Evolutionary conservation across 2,329 filamentous ascomycete species (phyloP).

Genomic region (Xylaria sp.): DNA sequence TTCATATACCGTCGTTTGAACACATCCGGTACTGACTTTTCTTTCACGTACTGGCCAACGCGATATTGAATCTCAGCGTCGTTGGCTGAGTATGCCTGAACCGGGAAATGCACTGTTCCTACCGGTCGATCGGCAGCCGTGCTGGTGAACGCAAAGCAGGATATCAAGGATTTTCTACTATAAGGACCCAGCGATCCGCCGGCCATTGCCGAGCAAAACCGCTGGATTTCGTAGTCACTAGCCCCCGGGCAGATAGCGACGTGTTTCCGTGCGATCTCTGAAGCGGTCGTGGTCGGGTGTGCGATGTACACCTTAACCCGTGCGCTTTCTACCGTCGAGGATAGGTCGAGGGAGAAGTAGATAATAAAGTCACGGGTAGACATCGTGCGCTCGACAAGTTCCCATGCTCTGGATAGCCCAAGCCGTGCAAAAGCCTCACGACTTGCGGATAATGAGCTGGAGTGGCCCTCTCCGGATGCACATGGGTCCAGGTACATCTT

Average conservation of each 20-base stretch:
- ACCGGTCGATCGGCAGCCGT: constrained; percentile 15
- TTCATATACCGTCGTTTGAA: constrained; percentile 29
- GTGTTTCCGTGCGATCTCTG: constrained; percentile 31
- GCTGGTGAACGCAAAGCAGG: constrained; percentile 38
- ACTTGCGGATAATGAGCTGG: not conserved
- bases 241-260: constrained; percentile 29
- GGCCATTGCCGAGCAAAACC: constrained; percentile 34
- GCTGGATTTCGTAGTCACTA: constrained; percentile 36
- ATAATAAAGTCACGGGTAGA: no score
- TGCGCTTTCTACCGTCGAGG: no score
- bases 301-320: not conserved
- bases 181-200: constrained; percentile 32
- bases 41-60: constrained; percentile 34
- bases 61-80: constrained; percentile 30
- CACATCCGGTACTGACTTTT: constrained; percentile 11
- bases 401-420: constrained; percentile 15
- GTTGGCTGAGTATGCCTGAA: constrained; percentile 31
- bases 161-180: constrained; percentile 29
- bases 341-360: no score
- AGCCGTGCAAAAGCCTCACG: constrained; percentile 34
- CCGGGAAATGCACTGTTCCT: constrained; percentile 38
- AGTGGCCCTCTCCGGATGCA: no score
- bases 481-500: no score
- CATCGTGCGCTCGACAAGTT: no score
- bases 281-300: not conserved